Conservation (phyloP, 116 monocot genomes). For the Papilionanthe hybrid region DNA sequence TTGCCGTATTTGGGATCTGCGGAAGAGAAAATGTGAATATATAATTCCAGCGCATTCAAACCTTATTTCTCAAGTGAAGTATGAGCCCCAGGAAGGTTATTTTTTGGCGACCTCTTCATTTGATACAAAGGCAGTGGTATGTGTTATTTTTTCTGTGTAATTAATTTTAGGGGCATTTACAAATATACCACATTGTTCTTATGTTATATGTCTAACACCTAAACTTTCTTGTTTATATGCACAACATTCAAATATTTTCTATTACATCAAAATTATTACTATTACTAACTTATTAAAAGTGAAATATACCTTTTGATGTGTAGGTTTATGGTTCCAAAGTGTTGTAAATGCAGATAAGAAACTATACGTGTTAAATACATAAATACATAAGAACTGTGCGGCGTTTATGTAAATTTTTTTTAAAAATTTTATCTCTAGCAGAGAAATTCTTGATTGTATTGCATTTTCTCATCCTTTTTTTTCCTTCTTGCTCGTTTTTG, state of each 20-base stretch:
- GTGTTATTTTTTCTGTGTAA: not conserved
- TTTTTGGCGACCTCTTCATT: conserved; percentile 86
- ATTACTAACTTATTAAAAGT: too few relatives aligned
- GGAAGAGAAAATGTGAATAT: conserved; percentile 75
- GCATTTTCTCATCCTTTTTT: not conserved
- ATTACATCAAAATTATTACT: too few relatives aligned
- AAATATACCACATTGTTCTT: too few relatives aligned
- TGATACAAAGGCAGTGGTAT: conserved; percentile 87
- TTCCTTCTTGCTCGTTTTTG: not conserved
- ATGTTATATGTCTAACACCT: too few relatives aligned
- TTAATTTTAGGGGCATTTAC: not conserved
- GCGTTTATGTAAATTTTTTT: too few relatives aligned
- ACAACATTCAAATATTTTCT: too few relatives aligned
- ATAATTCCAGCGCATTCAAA: conserved; percentile 87
- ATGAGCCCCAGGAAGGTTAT: conserved; percentile 94
- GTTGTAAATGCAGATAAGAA: too few relatives aligned
- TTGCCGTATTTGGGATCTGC: conserved; percentile 95
- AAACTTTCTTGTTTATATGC: too few relatives aligned
- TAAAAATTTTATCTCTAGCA: not conserved
- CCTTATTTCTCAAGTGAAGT: conserved; percentile 92
- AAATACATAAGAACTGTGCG: too few relatives aligned
- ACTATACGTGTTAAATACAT: too few relatives aligned
- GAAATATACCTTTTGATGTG: too few relatives aligned
- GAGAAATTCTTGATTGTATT: not conserved
- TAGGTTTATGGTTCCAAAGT: too few relatives aligned